phyloP scores from a whole-genome alignment of 768 basidiomycete genomes.

The Saitozyma podzolica region DNA sequence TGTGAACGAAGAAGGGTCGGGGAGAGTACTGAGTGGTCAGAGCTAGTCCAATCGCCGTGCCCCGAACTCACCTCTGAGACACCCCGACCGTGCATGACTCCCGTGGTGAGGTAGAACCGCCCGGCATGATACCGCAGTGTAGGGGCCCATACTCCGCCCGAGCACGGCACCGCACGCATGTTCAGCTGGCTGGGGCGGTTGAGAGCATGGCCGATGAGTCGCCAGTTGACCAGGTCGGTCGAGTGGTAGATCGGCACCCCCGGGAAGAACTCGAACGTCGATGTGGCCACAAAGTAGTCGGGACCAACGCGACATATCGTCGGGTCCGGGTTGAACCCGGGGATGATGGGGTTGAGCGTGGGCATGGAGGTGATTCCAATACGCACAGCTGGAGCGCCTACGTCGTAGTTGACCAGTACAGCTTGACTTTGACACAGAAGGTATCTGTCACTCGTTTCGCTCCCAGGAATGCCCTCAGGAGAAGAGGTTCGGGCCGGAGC shows the following conservation, averaged over 20 bases:
- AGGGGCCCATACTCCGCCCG: conserved; percentile 26
- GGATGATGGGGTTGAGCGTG: conserved; percentile 32
- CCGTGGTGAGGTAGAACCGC: conserved; percentile 14
- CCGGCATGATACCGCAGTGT: conserved; percentile 20
- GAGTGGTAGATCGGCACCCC: conserved; percentile 35
- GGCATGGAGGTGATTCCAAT: conserved; percentile 23
- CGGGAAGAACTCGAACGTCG: conserved; percentile 40
- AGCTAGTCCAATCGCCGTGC: too few species aligned
- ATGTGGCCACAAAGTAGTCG: conserved; percentile 32
- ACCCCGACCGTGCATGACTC: not conserved
- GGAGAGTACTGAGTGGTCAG: not conserved
- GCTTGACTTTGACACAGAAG: too few species aligned
- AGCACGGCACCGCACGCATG: conserved; percentile 11
- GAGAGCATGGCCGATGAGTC: conserved; percentile 21
- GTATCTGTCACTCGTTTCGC: conserved; percentile 1
- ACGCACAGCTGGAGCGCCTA: conserved; percentile 21
- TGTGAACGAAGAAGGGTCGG: conserved; percentile 24
- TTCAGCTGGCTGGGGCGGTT: conserved; percentile 19
- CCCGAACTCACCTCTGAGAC: too few species aligned
- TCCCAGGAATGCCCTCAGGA: conserved; percentile 29
- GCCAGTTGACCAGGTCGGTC: conserved; percentile 31
- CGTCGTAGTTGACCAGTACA: conserved; percentile 2
- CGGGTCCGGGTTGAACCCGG: conserved; percentile 45
- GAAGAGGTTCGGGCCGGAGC: conserved; percentile 12
- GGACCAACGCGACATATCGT: conserved; percentile 19